These are phyloP conservation scores for Lactarius evosmus DNA, from an alignment of 768 basidiomycete species.

Conservation along the genomic window DNA sequence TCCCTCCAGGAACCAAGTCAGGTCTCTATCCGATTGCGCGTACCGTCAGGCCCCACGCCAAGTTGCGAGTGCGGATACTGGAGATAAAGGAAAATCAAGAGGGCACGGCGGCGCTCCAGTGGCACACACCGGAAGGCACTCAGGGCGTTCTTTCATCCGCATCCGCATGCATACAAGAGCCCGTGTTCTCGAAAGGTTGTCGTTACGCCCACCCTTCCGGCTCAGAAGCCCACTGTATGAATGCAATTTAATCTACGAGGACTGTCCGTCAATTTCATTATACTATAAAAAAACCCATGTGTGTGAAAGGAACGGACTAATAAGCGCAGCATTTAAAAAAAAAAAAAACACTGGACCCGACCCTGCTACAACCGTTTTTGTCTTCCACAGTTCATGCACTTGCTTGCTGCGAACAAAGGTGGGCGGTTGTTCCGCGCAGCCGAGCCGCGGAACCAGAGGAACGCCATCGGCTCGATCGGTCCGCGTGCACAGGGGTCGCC, in stretches of 20 bases:
- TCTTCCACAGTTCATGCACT: conserved; percentile 1
- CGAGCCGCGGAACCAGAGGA: conserved; percentile 4
- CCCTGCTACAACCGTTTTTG: not conserved
- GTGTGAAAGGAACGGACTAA: not conserved
- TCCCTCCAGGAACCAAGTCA: not conserved
- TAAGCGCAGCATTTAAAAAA: not conserved
- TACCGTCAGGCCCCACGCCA: conserved; percentile 9
- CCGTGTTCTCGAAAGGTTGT: not conserved
- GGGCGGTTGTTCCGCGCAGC: conserved; percentile 4
- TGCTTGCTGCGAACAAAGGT: not conserved
- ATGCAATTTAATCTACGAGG: not conserved
- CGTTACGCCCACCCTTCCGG: not conserved
- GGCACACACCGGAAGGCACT: not conserved
- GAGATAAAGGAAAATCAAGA: not conserved
- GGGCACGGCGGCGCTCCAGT: not conserved
- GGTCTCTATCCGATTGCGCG: not conserved
- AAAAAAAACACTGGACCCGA: not conserved
- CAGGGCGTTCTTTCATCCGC: not conserved
- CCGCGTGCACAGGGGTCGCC: not conserved
- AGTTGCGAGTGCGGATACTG: not conserved
- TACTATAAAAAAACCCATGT: not conserved
- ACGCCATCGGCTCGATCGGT: conserved; percentile 13
- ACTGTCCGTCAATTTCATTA: not conserved
- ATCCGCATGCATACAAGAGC: not conserved
- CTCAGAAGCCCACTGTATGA: not conserved